Evolutionary conservation across 108 stramenopile species (phyloP).

Genomic region (Fragilaria radians): DNA sequence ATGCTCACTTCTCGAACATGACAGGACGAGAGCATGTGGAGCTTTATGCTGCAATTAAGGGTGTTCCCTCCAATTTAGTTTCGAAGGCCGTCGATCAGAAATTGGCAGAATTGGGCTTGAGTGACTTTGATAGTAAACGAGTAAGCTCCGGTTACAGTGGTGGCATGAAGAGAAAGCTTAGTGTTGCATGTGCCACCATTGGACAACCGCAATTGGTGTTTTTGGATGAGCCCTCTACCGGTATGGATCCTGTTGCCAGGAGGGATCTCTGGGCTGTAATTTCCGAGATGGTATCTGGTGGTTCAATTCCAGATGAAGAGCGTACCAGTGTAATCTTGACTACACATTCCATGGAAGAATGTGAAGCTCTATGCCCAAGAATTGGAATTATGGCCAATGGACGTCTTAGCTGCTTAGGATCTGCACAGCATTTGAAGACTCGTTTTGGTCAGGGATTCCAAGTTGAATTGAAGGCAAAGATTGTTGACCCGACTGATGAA

Average conservation of each 20-base stretch:
- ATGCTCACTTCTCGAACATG: slow-evolving; percentile 84
- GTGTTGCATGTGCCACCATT: slow-evolving; percentile 47
- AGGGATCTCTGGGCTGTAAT: slow-evolving; percentile 44
- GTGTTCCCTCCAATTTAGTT: slow-evolving; percentile 27
- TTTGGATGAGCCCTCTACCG: slow-evolving; percentile 51
- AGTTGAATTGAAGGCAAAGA: slow-evolving; percentile 47
- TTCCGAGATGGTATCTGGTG: slow-evolving; percentile 5
- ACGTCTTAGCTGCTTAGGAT: slow-evolving; percentile 65
- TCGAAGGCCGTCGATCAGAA: slow-evolving; percentile 26
- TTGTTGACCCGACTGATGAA: slow-evolving; percentile 27
- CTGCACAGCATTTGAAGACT: slow-evolving; percentile 56
- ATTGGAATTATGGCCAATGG: slow-evolving; percentile 89
- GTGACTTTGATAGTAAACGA: slow-evolving; percentile 38
- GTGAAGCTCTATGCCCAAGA: slow-evolving; percentile 86
- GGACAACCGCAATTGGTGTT: slow-evolving; percentile 35
- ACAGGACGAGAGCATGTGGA: slow-evolving; percentile 83
- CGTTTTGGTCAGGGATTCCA: slow-evolving; percentile 49
- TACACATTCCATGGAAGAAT: slow-evolving; percentile 87
- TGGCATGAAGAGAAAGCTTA: slow-evolving; percentile 75
- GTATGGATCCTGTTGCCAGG: slow-evolving; percentile 57
- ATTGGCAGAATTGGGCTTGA: slow-evolving; percentile 47
- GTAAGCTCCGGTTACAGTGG: slow-evolving; percentile 42
- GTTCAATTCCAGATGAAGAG: slow-evolving; percentile 6
- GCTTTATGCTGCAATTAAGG: slow-evolving; percentile 77
- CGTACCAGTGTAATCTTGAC: slow-evolving; percentile 51